Evolutionary conservation across 768 basidiomycete genomes (phyloP).

Genomic region (Pisolithus tinctorius): DNA sequence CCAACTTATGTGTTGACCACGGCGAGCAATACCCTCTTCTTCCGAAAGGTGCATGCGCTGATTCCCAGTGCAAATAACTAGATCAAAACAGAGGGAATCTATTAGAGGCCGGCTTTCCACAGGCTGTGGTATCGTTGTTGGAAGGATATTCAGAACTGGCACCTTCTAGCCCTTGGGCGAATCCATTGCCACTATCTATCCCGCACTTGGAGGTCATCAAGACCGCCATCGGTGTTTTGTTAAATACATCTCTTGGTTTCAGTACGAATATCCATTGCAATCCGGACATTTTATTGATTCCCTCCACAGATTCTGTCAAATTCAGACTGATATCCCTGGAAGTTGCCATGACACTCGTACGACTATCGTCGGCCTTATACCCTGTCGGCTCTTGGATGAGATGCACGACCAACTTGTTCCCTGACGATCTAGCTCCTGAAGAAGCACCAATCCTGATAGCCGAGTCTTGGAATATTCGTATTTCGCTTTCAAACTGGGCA

Average conservation of each 20-base stretch:
- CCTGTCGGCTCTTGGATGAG: conserved; percentile 64
- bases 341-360: conserved; percentile 61
- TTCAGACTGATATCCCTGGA: conserved; percentile 61
- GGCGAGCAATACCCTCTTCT: conserved; percentile 34
- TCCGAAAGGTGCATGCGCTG: conserved; percentile 2
- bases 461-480: conserved; percentile 63
- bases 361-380: conserved; percentile 61
- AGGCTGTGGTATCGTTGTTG: conserved; percentile 57
- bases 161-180: conserved; percentile 29
- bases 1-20: conserved; percentile 83
- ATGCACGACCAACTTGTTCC: conserved; percentile 14
- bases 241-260: conserved; percentile 73
- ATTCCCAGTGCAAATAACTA: conserved; percentile 21
- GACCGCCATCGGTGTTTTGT: conserved; percentile 70
- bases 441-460: conserved; percentile 22
- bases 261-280: conserved; percentile 38
- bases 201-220: conserved; percentile 67
- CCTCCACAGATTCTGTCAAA: conserved; percentile 58
- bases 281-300: conserved; percentile 3
- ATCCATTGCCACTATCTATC: conserved; percentile 47
- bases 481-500: conserved; percentile 63
- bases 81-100: conserved; percentile 71
- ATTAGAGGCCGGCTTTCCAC: conserved; percentile 64
- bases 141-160: conserved; percentile 53
- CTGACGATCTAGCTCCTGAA: conserved; percentile 14